phyloP scores from a whole-genome alignment of 441 rosid species.

The Manihot esculenta region DNA sequence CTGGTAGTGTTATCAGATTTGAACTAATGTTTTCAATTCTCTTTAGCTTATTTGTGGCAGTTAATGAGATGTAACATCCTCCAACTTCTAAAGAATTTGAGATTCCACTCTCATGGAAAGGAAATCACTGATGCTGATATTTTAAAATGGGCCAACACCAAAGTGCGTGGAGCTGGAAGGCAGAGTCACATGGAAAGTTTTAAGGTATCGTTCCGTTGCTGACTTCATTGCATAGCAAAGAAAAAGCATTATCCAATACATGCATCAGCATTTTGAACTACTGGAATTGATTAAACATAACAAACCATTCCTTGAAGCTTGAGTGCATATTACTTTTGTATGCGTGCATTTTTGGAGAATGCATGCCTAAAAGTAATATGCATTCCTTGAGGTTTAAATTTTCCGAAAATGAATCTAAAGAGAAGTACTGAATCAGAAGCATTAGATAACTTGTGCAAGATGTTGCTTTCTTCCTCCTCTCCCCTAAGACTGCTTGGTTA shows the following conservation, averaged over 20 bases:
- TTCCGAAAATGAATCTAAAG: not conserved
- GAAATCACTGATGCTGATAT: slow-evolving; percentile 84
- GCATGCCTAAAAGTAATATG: no score
- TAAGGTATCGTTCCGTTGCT: slow-evolving; percentile 20
- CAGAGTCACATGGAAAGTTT: slow-evolving; percentile 73
- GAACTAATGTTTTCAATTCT: slow-evolving; percentile 6
- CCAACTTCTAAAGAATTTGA: slow-evolving; percentile 82
- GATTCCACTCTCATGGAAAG: slow-evolving; percentile 76
- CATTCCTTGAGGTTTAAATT: no score
- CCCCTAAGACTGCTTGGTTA: no score
- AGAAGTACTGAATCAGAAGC: not conserved
- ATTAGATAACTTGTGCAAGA: no score
- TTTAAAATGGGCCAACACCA: slow-evolving; percentile 79
- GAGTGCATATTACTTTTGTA: no score
- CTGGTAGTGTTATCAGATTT: not conserved
- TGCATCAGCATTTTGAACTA: not conserved
- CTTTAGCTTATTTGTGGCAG: slow-evolving; percentile 91
- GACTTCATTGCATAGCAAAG: not conserved
- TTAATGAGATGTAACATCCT: slow-evolving; percentile 92
- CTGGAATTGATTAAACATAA: not conserved
- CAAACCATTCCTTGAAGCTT: not conserved
- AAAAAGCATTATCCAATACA: not conserved
- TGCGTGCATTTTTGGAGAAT: no score
- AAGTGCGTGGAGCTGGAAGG: slow-evolving; percentile 69
- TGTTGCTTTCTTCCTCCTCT: no score